A percentile compares a stretch with the other conserved stretches of the same genome.
These are phyloP conservation scores for Daucus carota DNA, from an alignment of 129 eudicot species.

Conservation along the genomic window DNA sequence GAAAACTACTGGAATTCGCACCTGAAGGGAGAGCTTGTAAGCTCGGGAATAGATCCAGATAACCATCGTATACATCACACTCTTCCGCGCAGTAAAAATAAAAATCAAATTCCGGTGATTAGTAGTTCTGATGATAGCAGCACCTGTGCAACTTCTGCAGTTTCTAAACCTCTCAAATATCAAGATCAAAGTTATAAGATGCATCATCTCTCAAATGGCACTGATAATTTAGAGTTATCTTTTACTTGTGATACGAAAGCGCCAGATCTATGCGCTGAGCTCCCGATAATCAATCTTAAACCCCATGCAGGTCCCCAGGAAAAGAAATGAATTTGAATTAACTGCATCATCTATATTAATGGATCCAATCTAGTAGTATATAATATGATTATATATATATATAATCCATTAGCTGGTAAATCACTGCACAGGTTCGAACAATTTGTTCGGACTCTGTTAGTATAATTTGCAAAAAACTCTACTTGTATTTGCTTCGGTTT, in stretches of 20 bases:
- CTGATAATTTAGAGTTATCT: background rate
- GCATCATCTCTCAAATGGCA: background rate
- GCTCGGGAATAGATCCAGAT: slow-evolving; percentile 36
- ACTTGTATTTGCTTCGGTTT: too few species aligned
- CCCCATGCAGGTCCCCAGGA: background rate
- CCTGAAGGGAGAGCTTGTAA: slow-evolving; percentile 26
- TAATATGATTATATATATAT: too few species aligned
- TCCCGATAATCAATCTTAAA: background rate
- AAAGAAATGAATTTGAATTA: background rate
- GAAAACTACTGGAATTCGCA: slow-evolving; percentile 50
- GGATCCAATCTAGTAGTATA: too few species aligned
- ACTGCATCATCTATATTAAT: too few species aligned
- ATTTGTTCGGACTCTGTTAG: too few species aligned
- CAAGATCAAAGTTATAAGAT: background rate
- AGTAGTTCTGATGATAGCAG: background rate
- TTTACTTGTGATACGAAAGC: background rate
- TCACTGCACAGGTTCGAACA: too few species aligned
- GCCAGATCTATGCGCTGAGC: background rate
- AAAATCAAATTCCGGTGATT: background rate
- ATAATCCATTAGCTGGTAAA: too few species aligned
- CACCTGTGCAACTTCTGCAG: background rate
- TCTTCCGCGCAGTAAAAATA: background rate
- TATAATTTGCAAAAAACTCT: too few species aligned
- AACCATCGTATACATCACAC: slow-evolving; percentile 19
- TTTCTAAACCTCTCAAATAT: background rate